These are phyloP conservation scores for Fraxinus floribunda DNA, from an alignment of 305 asterid species.

Conservation along the genomic window DNA sequence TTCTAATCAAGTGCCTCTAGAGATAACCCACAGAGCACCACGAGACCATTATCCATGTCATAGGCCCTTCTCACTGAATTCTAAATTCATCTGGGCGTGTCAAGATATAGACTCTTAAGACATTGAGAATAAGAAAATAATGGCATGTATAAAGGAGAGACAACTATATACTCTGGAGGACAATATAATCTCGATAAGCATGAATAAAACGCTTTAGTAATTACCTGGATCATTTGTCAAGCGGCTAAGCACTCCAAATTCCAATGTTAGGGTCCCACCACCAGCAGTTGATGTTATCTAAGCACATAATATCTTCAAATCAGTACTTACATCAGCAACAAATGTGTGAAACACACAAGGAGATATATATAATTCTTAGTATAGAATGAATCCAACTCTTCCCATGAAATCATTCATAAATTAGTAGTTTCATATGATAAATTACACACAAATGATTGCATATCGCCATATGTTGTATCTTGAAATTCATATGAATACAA, in stretches of 20 bases:
- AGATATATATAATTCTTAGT: background rate
- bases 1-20: background rate
- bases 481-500: background rate
- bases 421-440: background rate
- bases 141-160: background rate
- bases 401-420: background rate
- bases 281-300: conserved; percentile 99
- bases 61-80: background rate
- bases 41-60: background rate
- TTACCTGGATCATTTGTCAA: conserved; percentile 84
- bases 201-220: conserved; percentile 25
- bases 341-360: background rate
- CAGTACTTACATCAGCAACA: background rate
- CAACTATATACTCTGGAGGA: background rate
- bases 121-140: background rate
- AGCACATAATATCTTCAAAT: conserved; percentile 33
- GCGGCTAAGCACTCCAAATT: conserved; percentile 95
- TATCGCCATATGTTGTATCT: conserved; percentile 2
- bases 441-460: background rate
- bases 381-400: conserved; percentile 4
- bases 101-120: background rate
- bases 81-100: background rate
- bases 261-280: conserved; percentile 95
- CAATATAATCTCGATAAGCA: background rate
- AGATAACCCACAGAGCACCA: background rate